Evolutionary conservation across 805 yeast species (phyloP), one percentile per base, ranked within the genome.

Genomic region (Saccharomycopsis lassenensis): DNA sequence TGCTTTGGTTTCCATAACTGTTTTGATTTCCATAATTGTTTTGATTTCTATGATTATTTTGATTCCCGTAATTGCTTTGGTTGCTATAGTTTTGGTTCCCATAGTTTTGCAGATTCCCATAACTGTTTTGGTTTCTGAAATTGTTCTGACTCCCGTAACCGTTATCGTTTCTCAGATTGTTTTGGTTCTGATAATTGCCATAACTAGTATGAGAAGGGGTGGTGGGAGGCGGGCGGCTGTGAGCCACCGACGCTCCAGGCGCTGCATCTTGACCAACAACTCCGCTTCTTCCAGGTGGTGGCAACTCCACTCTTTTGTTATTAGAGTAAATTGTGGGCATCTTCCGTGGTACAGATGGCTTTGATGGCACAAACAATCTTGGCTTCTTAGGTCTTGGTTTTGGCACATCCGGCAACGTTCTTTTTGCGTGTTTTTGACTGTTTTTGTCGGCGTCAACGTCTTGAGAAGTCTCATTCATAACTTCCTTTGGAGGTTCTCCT

Each of bases 291-390:
- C 24, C 31, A 14, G 34, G 35, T 8, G n/a, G 20, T 7, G 34
- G 39, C 14, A 12, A 8, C 1, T 14, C 11, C 11, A 25, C 30
- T n/a, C 20, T 18, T 12, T 36, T 30, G 15, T 31, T 31, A 15
- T 19, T 19, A 25, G 30, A 31, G 20, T 36, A 36, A 20, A 36
- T 31, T 4, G 35, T 36, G 7, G 40, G 40, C 35, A 25, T 31
- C 12, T 11, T 24, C 16, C 23, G n/a, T n/a, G n/a, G 5, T 23
- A 6, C 22, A 12, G 40, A 27, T 14, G 19, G 18, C 14, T 29
- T 24, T 20, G 22, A 20, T 26, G 12, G 19, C 5, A 26, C 28
- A 15, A 33, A 25, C n/a, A 24, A 26, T 7, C 29, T 26, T 7
- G 18, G 21, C 24, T 33, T 33, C 8, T 33, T 26, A 24, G 38